Evolutionary conservation across 345 rosid genomes (phyloP).

Genomic region (Eucalyptus guilfoylei): DNA sequence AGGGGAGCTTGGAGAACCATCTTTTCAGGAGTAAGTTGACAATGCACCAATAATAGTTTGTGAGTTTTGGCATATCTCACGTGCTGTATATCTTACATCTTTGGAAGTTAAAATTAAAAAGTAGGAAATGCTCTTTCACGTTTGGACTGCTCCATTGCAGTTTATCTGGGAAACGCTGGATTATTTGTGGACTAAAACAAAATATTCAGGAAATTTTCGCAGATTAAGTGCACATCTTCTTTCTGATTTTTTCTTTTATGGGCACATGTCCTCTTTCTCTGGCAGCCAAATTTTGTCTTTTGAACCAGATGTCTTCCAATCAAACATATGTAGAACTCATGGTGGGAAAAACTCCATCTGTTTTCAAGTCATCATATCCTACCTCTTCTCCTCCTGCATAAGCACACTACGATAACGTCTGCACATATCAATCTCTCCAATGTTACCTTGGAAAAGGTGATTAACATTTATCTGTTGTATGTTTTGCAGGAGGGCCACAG

Average conservation of each 20-base stretch:
- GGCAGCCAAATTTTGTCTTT: background rate
- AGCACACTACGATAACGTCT: background rate
- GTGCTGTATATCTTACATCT: background rate
- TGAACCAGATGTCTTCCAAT: background rate
- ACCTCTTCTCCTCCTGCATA: background rate
- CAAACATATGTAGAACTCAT: background rate
- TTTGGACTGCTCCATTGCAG: background rate
- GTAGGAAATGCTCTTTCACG: background rate
- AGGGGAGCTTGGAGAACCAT: conserved; percentile 90
- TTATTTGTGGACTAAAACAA: background rate
- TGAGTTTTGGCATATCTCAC: background rate
- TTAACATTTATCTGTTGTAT: background rate
- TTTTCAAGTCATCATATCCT: background rate
- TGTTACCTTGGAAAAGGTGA: background rate
- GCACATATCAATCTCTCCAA: background rate
- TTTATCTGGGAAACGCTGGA: background rate
- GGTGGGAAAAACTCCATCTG: background rate
- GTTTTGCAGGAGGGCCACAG: conserved; percentile 57
- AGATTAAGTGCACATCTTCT: background rate
- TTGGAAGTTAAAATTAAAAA: background rate
- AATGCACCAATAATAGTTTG: background rate
- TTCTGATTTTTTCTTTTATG: background rate
- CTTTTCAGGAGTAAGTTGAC: conserved; percentile 47
- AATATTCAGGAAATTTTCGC: background rate
- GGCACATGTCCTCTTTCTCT: background rate